phyloP scores from a whole-genome alignment of 257 asterid species.

The Penstemon davidsonii region DNA sequence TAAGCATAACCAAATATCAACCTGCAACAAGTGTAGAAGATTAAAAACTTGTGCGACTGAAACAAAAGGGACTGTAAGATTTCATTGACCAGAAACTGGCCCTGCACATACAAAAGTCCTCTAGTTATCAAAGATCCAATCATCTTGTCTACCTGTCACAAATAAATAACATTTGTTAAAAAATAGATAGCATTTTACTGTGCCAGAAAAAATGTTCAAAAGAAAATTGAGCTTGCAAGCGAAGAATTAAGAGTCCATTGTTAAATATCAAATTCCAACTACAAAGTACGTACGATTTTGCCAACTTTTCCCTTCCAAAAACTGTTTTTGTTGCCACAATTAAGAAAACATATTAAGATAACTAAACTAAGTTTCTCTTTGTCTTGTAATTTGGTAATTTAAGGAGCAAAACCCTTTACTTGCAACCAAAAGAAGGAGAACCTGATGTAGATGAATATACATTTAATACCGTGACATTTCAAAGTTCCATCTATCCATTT shows the following conservation, averaged over 20 bases:
- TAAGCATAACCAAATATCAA: constrained; percentile 84
- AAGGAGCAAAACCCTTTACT: not conserved
- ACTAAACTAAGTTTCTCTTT: not conserved
- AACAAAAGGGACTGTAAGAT: constrained; percentile 9
- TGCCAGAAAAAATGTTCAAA: not conserved
- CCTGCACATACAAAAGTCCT: constrained; percentile 66
- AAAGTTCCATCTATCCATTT: not conserved
- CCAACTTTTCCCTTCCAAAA: constrained; percentile 11
- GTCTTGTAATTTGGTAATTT: not conserved
- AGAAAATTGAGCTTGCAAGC: not conserved
- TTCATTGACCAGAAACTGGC: constrained; percentile 9
- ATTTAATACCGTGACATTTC: not conserved
- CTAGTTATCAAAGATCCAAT: constrained; percentile 83
- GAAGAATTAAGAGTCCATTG: not conserved
- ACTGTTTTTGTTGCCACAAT: constrained; percentile 10
- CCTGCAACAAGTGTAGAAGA: constrained; percentile 45
- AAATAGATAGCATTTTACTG: not conserved
- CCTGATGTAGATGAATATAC: not conserved
- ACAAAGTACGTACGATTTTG: not conserved
- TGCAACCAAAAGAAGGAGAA: constrained; percentile 10
- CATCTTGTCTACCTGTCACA: constrained; percentile 73
- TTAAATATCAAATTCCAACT: constrained; percentile 9
- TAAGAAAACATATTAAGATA: constrained; percentile 1
- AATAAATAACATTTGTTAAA: constrained; percentile 26
- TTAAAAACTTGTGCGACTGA: constrained; percentile 23